Evolutionary conservation across 495 filamentous ascomycete species (phyloP).

Genomic region (Hypoxylon rickii): DNA sequence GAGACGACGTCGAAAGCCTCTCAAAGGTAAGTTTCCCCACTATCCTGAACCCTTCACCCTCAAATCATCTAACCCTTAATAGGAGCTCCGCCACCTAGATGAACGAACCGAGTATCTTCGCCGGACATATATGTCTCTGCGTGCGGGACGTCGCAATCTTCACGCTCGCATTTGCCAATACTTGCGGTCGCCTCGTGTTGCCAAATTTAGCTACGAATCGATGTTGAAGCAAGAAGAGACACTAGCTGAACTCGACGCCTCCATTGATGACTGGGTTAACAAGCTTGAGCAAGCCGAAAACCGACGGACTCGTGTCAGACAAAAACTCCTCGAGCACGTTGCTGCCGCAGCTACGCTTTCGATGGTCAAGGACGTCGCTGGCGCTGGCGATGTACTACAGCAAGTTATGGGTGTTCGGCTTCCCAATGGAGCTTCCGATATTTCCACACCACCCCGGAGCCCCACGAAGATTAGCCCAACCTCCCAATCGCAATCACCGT

Average conservation of each 20-base stretch:
- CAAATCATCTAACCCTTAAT: conserved; percentile 23
- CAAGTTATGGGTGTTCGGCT: conserved; percentile 45
- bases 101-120: conserved; percentile 73
- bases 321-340: conserved; percentile 77
- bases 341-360: conserved; percentile 61
- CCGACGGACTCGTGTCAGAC: conserved; percentile 67
- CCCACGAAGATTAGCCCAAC: conserved; percentile 44
- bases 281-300: conserved; percentile 80
- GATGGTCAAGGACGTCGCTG: conserved; percentile 34
- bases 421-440: conserved; percentile 44
- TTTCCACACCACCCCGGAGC: conserved; percentile 54
- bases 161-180: conserved; percentile 72
- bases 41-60: not conserved
- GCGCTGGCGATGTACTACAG: conserved; percentile 48
- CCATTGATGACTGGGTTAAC: conserved; percentile 74
- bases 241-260: conserved; percentile 69
- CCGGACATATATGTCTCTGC: conserved; percentile 68
- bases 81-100: conserved; percentile 73
- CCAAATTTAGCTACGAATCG: conserved; percentile 67
- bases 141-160: conserved; percentile 67
- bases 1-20: conserved; percentile 67
- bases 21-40: conserved; percentile 57
- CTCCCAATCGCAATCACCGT: conserved; percentile 41
- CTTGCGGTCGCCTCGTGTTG: conserved; percentile 63
- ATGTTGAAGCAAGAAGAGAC: conserved; percentile 78